Percentiles rank a stretch among this genome's conserved stretches.
phyloP scores from a whole-genome alignment of 2,329 filamentous ascomycete species.

The Trichoderma sp. region DNA sequence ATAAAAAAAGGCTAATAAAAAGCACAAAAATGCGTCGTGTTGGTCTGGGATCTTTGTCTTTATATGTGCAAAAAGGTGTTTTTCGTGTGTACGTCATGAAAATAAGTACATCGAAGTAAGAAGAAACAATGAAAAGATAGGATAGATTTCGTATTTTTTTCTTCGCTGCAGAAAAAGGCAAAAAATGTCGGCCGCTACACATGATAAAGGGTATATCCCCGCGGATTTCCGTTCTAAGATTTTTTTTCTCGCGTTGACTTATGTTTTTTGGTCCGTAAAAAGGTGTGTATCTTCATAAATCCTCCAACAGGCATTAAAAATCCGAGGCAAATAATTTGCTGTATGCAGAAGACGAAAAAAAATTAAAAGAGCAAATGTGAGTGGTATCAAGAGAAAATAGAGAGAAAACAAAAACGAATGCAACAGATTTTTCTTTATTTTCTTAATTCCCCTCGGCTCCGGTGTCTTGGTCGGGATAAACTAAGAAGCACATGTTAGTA shows the following conservation, averaged over 20 bases:
- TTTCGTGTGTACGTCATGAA: neutral
- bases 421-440: neutral
- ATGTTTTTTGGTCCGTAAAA: neutral
- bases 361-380: neutral
- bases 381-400: slow-evolving; percentile 16
- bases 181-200: neutral
- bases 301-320: slow-evolving; percentile 3
- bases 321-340: slow-evolving; percentile 1
- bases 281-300: neutral
- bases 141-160: neutral
- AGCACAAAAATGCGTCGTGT: neutral
- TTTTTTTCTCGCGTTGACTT: neutral
- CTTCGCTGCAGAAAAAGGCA: neutral
- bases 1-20: neutral
- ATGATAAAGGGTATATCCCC: neutral
- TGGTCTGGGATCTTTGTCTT: neutral
- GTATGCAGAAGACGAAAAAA: neutral
- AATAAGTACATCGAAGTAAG: neutral
- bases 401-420: neutral
- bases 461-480: slow-evolving; percentile 21
- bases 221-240: neutral
- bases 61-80: neutral
- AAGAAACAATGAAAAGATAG: neutral
- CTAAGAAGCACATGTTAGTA: neutral
- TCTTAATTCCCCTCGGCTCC: neutral